These are phyloP conservation scores for Vachellia collinsii DNA, from an alignment of 306 rosid genomes.

Conservation along the genomic window DNA sequence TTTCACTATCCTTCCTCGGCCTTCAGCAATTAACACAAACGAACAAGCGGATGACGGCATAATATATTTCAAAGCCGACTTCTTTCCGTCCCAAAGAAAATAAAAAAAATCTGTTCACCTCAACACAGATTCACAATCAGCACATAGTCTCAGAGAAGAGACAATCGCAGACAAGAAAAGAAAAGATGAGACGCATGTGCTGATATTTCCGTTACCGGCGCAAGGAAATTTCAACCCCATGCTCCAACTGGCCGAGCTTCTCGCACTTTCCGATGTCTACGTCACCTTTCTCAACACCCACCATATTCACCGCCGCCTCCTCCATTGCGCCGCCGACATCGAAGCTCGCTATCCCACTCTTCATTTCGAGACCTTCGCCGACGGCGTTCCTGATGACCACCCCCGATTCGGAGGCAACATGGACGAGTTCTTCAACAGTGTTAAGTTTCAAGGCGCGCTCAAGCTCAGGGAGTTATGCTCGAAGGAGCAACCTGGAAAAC, in stretches of 20 bases:
- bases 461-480: not conserved
- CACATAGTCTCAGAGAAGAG: no score
- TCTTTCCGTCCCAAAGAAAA: no score
- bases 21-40: no score
- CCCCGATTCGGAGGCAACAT: constrained; percentile 27
- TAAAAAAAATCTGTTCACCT: no score
- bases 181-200: constrained; percentile 22
- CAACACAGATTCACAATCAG: no score
- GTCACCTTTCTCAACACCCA: constrained; percentile 55
- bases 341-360: constrained; percentile 36
- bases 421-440: no score
- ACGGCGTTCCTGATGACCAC: not conserved
- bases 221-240: no score
- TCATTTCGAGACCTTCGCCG: no score
- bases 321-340: not conserved
- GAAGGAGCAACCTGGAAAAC: not conserved
- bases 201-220: constrained; percentile 33
- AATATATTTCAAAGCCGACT: no score
- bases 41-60: no score
- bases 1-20: no score
- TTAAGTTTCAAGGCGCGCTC: not conserved
- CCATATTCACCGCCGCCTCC: not conserved
- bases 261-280: constrained; percentile 31
- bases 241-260: constrained; percentile 54
- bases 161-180: no score